Conservation (phyloP, 2,329 filamentous ascomycete genomes). For the Plenodomus biglobosus region DNA sequence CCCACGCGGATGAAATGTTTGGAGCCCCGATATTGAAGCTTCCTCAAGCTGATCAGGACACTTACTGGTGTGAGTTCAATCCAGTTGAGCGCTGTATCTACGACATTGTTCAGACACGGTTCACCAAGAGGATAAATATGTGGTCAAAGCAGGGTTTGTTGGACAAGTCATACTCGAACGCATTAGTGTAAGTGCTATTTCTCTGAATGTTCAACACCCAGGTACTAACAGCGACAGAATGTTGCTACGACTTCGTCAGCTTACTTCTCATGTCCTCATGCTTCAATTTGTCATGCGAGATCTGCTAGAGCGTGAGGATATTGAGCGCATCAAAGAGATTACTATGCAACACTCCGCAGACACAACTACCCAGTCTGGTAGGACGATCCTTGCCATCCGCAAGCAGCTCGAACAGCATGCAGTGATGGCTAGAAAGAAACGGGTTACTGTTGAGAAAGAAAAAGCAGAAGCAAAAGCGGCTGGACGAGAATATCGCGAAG, state of each 20-base stretch:
- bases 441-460: conserved; percentile 6
- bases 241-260: conserved; percentile 55
- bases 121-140: conserved; percentile 48
- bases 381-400: conserved; percentile 29
- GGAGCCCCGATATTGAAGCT: conserved; percentile 57
- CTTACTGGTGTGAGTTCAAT: conserved; percentile 53
- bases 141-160: conserved; percentile 23
- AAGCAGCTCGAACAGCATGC: conserved; percentile 35
- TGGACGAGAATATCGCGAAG: conserved; percentile 3
- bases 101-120: conserved; percentile 52
- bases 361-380: conserved; percentile 9
- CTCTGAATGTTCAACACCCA: background rate
- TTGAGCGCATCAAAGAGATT: conserved; percentile 47
- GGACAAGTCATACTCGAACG: conserved; percentile 44
- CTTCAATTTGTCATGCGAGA: conserved; percentile 50
- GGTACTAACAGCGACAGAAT: conserved; percentile 31
- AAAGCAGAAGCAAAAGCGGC: conserved; percentile 2
- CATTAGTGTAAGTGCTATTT: conserved; percentile 37
- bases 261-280: conserved; percentile 54
- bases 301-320: conserved; percentile 50
- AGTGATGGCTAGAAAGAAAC: conserved; percentile 16
- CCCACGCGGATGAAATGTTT: conserved; percentile 57
- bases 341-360: conserved; percentile 24
- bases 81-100: conserved; percentile 57
- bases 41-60: conserved; percentile 51